Conservation (phyloP, 768 basidiomycete genomes). For the Russula compacta region DNA sequence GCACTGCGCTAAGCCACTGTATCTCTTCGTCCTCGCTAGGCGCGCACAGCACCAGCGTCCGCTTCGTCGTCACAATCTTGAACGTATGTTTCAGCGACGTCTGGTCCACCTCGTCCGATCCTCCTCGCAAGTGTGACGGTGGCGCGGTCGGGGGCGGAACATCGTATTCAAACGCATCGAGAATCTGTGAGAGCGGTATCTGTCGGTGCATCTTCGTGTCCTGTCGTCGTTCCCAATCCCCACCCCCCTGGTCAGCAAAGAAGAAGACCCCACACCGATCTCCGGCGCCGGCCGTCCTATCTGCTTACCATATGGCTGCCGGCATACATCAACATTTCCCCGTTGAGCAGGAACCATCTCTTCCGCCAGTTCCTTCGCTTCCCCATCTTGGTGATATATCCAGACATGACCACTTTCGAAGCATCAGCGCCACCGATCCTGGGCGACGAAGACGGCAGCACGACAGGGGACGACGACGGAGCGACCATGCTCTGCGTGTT, state of each 20-base stretch:
- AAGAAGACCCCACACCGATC: slow-evolving; percentile 1
- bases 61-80: slow-evolving; percentile 93
- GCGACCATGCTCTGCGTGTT: slow-evolving; percentile 14
- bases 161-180: slow-evolving; percentile 89
- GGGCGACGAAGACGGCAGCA: slow-evolving; percentile 38
- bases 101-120: slow-evolving; percentile 35
- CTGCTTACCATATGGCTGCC: slow-evolving; percentile 88
- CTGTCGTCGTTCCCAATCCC: slow-evolving; percentile 32
- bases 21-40: slow-evolving; percentile 98
- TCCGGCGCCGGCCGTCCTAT: neutral
- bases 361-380: slow-evolving; percentile 95
- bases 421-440: slow-evolving; percentile 41
- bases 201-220: slow-evolving; percentile 83
- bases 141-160: slow-evolving; percentile 41
- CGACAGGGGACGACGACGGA: slow-evolving; percentile 26
- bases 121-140: slow-evolving; percentile 28
- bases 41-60: slow-evolving; percentile 81
- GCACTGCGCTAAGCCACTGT: slow-evolving; percentile 92
- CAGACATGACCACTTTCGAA: slow-evolving; percentile 74
- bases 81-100: slow-evolving; percentile 53
- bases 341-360: slow-evolving; percentile 92
- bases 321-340: slow-evolving; percentile 79
- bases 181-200: slow-evolving; percentile 74
- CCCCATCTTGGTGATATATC: slow-evolving; percentile 96
- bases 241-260: neutral